phyloP scores from a whole-genome alignment of 257 asterid genomes.

The Penstemon eatonii region DNA sequence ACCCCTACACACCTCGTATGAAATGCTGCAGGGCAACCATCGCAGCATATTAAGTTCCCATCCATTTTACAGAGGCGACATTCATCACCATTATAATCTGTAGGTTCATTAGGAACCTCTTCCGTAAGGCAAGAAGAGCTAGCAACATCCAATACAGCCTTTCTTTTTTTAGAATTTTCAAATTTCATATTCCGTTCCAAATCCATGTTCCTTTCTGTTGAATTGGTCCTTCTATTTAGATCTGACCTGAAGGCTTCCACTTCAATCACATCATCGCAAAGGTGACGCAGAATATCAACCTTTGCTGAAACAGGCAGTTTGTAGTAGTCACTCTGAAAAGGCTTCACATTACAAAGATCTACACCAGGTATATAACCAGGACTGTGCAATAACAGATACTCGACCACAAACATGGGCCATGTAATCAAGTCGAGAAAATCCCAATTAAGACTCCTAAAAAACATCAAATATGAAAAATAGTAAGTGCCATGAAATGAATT shows the following conservation, averaged over 20 bases:
- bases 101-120: slow-evolving; percentile 54
- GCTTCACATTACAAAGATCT: slow-evolving; percentile 53
- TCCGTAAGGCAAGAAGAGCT: slow-evolving; percentile 61
- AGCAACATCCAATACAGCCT: slow-evolving; percentile 48
- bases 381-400: slow-evolving; percentile 73
- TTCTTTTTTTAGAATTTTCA: slow-evolving; percentile 58
- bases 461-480: slow-evolving; percentile 23
- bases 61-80: slow-evolving; percentile 97
- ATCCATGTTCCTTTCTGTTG: slow-evolving; percentile 52
- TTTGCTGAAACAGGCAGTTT: slow-evolving; percentile 60
- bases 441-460: slow-evolving; percentile 84
- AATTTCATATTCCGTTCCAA: slow-evolving; percentile 48
- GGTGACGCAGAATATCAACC: slow-evolving; percentile 75
- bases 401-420: slow-evolving; percentile 89
- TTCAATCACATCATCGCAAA: slow-evolving; percentile 92
- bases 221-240: slow-evolving; percentile 62
- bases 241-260: slow-evolving; percentile 70
- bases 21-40: slow-evolving; percentile 98
- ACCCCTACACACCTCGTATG: slow-evolving; percentile 96
- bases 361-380: slow-evolving; percentile 63
- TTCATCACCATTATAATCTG: slow-evolving; percentile 87
- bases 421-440: slow-evolving; percentile 88
- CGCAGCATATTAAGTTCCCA: slow-evolving; percentile 94
- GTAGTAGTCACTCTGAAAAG: slow-evolving; percentile 66
- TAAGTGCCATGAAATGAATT: slow-evolving; percentile 28